Base-by-base conservation (phyloP, 1,284 basidiomycete genomes). In the Fistulina hepatica region DNA sequence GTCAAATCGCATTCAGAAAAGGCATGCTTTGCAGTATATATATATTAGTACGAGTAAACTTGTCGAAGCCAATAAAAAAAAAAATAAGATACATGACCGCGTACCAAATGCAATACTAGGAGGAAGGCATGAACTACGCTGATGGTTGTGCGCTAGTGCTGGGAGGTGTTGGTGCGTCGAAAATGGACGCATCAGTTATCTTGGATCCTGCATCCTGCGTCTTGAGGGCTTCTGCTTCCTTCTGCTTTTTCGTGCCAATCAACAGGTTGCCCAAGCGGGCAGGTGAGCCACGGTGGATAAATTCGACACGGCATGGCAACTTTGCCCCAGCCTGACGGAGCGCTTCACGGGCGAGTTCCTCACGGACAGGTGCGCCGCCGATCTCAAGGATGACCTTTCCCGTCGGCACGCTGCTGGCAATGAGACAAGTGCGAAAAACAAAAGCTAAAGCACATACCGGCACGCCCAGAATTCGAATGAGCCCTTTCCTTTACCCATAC, bases 401-500 rank as follows among this genome's bases (percentile, higher is more conserved):
- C n/a, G 79, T 83, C 5, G 85, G 79, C 2, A 91, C 91, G 39
- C 92, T 92, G 51, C 12, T 34, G 12, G 24, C 30, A 33, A 23
- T 28, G 19, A 34, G 26, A 47, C 7, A 21, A 24, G 20, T 33
- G 39, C 6, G 34, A 21, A 27, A 20, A 10, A 22, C 8, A 33
- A 28, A 33, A 21, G 19, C 6, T 10, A 9, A 13, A 62, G 28
- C 4, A 16, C 74, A 44, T 53, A 90, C 88, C 88, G 76, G 44
- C 88, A 91, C 23, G 93, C 90, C 95, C 94, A 97, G 59, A 76
- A 97, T 57, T 97, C 94, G 52, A 97, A 98, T 0, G 84, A 76
- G 33, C 95, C 95, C 61, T 98, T 98, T 42, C 95, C 95, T 63
- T 97, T 97, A 33, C 94, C 94, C 95, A 98, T 98, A 75, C 95